Evolutionary conservation across 1,284 basidiomycete species (phyloP), one percentile per base, ranked within the genome.

Genomic region (Trichosporon sp.): DNA sequence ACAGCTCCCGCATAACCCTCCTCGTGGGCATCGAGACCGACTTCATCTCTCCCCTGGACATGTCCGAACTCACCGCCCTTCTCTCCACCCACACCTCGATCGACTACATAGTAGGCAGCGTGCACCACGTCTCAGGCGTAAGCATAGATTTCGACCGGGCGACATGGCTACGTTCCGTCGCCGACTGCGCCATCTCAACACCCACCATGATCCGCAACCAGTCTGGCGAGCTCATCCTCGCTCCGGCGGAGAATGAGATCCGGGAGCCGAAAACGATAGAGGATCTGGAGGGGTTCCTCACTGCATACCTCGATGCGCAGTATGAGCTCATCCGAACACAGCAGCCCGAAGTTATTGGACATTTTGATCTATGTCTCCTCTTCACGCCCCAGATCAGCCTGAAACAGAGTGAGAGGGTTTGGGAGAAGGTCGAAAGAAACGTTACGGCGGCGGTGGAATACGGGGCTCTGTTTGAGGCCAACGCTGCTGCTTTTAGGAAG

Each of bases 21-120:
- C 83, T 98, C 37, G 88, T 98, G 60, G 95, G 95, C 8, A 84
- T 96, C 52, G 96, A 99, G 80, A 95, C 95, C 7, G 96, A 99
- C 74, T 88, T 86, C 79, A 93, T 98, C 77, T 88, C 89, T 5
- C 62, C 79, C 4, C 72, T 82, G 9, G 91, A 92, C 77, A 82
- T 92, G 27, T 82, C 85, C 66, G 79, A 81, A 19, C 75, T 84
- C 6, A 66, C 71, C 10, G 4, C 32, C 0, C 67, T 83, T 6
- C 82, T 97, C 40, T 68, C 72, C 6, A 80, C 89, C 37, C 69
- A 80, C 57, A 75, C 74, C 58, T 82, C 82, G 58, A 86, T 99
- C 65, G 90, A 98, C 75, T 98, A 94, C 79, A 78, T 98, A 71
- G 92, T 99, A 60, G 95, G 96, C 5, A 92, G 90, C 56, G 84